Conservation (phyloP, 2,329 filamentous ascomycete genomes). For the Xylaria sp. region DNA sequence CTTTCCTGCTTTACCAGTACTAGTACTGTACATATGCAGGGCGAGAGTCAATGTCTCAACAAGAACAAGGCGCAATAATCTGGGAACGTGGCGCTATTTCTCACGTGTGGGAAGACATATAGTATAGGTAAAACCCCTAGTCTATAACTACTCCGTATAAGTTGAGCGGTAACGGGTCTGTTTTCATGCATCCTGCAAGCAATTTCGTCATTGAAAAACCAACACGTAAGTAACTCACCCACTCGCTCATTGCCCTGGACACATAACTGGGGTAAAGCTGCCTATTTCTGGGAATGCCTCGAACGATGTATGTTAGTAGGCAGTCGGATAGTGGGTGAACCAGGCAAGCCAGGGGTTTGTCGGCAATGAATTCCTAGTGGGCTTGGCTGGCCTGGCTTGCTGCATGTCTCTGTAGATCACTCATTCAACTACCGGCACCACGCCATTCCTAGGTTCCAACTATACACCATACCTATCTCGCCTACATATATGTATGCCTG, state of each 20-base stretch:
- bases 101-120: not conserved
- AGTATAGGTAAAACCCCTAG: not conserved
- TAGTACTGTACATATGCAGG: not conserved
- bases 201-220: not conserved
- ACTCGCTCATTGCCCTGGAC: not conserved
- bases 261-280: not conserved
- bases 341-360: not conserved
- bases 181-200: conserved; percentile 9
- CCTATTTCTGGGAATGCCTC: not conserved
- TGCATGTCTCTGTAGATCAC: conserved; percentile 34
- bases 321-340: no score
- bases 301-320: not conserved
- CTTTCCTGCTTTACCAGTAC: not conserved
- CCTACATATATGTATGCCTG: no score
- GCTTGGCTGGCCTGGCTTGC: conserved; percentile 14
- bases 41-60: not conserved
- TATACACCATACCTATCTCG: no score
- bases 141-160: no score
- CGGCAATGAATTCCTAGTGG: not conserved
- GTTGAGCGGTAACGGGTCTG: not conserved
- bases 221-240: not conserved
- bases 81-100: conserved; percentile 1
- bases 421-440: conserved; percentile 32
- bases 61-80: conserved; percentile 2
- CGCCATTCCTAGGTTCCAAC: not conserved